Conservation (phyloP, 768 basidiomycete genomes). For the Jaapia argillacea region DNA sequence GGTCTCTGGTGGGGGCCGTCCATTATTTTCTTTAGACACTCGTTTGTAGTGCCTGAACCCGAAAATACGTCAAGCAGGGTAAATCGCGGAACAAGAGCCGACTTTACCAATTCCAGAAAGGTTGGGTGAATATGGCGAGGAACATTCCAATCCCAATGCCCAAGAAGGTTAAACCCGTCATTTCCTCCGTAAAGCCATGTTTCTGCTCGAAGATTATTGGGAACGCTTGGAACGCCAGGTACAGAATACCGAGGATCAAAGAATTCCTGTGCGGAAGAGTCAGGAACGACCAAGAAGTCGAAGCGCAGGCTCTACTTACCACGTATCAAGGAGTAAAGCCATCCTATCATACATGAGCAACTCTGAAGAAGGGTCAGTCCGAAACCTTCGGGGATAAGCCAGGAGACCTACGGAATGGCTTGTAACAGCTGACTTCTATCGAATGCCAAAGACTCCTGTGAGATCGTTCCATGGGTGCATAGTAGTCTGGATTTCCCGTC, state of each 20-base stretch:
- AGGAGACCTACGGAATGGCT: constrained; percentile 54
- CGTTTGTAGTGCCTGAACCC: constrained; percentile 25
- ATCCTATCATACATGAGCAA: constrained; percentile 61
- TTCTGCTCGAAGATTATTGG: constrained; percentile 37
- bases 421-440: constrained; percentile 50
- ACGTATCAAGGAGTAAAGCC: constrained; percentile 61
- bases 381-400: background rate
- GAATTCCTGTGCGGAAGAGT: constrained; percentile 21
- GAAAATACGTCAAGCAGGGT: background rate
- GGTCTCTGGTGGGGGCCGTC: constrained; percentile 52
- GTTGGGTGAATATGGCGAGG: constrained; percentile 24
- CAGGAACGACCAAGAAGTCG: background rate
- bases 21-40: constrained; percentile 28
- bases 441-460: constrained; percentile 33
- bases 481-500: constrained; percentile 43
- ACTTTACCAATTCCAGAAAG: constrained; percentile 37
- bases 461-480: constrained; percentile 48
- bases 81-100: too few species aligned
- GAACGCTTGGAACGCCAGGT: constrained; percentile 47
- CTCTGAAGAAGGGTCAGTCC: constrained; percentile 27
- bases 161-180: constrained; percentile 36
- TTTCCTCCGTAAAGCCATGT: constrained; percentile 45
- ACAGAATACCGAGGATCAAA: constrained; percentile 32
- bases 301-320: constrained; percentile 30
- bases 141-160: constrained; percentile 42